Evolutionary conservation across 805 yeast species (phyloP), one percentile per base, ranked within the genome.

Genomic region (Yamadazyma akitaensis): DNA sequence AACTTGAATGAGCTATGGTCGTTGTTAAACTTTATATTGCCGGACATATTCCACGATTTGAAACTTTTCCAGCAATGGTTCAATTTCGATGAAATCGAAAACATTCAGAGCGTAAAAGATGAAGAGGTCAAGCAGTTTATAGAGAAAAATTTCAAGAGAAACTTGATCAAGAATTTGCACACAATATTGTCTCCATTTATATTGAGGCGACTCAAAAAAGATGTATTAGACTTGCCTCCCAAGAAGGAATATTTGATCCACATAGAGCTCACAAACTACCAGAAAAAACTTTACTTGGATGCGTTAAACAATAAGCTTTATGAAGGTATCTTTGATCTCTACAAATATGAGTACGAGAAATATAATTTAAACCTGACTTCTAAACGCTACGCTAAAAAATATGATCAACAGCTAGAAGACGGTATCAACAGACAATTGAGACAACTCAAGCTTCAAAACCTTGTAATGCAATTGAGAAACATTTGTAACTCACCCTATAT

Each of bases 1-100:
- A 92, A 91, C 58, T 69, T 92, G 47, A 79, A 85, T 44, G 98
- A 94, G 65, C 68, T 94, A 33, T 92, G 98, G 98, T 85, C 97
- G 0, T 69, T 94, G 47, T 72, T 92, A 45, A 94, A 94, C 61
- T 92, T 92, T 60, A 84, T 94, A 31, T 70, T 92, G 43, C 99
- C 99, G 0, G 97, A 90, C 57, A 86, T 94, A 25, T 92, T 92
- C 62, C 88, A 88, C 37, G 98, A 92, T 63, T 76, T 91, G 50
- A 92, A 84, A 43, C 75, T 90, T 37, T 92, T 92, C 60, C 95
- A 92, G 62, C 85, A 84, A 59, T 92, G 98, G 97, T 94, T 92
- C 66, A 95, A 94, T 63, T 87, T 87, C 56, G 79, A 82, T 39
- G 82, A 79, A 34, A 60, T 84, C 35, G 73, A 77, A 6, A 66